phyloP scores from a whole-genome alignment of 179 eudicot genomes.

The Patellifolia procumbens region DNA sequence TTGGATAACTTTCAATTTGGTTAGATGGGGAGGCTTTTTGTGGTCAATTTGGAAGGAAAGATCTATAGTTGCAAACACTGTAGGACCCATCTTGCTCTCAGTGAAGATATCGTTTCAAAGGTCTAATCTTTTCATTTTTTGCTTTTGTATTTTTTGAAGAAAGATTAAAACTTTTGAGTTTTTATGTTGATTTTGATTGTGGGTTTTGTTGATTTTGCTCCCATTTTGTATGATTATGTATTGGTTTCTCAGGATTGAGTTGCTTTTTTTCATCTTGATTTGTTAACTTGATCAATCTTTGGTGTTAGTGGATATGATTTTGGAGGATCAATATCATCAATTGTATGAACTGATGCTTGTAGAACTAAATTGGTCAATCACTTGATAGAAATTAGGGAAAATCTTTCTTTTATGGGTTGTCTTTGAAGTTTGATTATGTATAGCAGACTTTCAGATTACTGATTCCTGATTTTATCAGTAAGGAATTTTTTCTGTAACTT shows the following conservation, averaged over 20 bases:
- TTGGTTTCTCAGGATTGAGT: conserved; percentile 14
- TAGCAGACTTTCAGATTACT: neutral
- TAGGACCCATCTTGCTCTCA: conserved; percentile 68
- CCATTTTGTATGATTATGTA: conserved; percentile 14
- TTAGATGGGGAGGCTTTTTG: conserved; percentile 75
- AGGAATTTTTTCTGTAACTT: neutral
- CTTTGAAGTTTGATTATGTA: conserved; percentile 1
- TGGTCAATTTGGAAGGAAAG: conserved; percentile 74
- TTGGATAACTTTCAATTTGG: conserved; percentile 20
- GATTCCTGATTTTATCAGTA: neutral
- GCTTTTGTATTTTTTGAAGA: neutral
- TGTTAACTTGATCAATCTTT: conserved; percentile 7
- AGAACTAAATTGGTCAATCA: neutral
- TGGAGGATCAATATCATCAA: conserved; percentile 6
- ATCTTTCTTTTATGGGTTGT: neutral
- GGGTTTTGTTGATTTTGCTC: conserved; percentile 19
- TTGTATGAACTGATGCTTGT: neutral
- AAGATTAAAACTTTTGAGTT: neutral
- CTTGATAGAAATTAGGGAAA: neutral
- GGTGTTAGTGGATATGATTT: neutral
- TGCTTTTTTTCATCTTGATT: conserved; percentile 11
- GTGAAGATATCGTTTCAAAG: conserved; percentile 78
- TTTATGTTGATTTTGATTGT: conserved; percentile 16
- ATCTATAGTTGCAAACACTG: conserved; percentile 86
- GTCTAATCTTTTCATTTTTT: conserved; percentile 34